phyloP scores from a whole-genome alignment of 2,329 filamentous ascomycete species.

The Talaromyces islandicus region DNA sequence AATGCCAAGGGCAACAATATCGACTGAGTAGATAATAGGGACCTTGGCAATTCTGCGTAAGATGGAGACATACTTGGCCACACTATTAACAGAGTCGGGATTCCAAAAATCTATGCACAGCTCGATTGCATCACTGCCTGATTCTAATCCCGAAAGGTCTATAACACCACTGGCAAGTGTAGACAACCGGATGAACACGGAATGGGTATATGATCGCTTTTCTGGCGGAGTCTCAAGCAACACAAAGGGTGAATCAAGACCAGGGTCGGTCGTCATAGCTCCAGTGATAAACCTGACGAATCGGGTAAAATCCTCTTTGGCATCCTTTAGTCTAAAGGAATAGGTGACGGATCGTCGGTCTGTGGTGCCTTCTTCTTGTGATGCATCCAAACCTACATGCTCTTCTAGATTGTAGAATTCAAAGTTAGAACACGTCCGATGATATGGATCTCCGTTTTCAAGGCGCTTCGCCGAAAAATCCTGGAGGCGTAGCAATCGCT shows the following conservation, averaged over 20 bases:
- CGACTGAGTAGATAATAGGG: slow-evolving; percentile 54
- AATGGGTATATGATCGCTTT: slow-evolving; percentile 44
- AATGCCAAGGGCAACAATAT: slow-evolving; percentile 23
- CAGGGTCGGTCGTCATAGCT: slow-evolving; percentile 46
- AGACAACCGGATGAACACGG: slow-evolving; percentile 33
- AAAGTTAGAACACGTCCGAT: slow-evolving; percentile 43
- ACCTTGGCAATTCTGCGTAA: slow-evolving; percentile 52
- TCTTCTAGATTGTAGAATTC: slow-evolving; percentile 46
- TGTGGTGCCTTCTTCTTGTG: slow-evolving; percentile 28
- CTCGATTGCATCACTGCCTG: slow-evolving; percentile 55
- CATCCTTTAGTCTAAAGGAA: slow-evolving; percentile 46
- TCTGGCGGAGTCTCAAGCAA: slow-evolving; percentile 55
- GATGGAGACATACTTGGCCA: slow-evolving; percentile 52
- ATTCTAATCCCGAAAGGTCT: slow-evolving; percentile 50
- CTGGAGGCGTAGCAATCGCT: slow-evolving; percentile 37
- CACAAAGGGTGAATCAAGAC: slow-evolving; percentile 56
- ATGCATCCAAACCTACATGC: slow-evolving; percentile 22
- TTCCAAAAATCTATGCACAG: slow-evolving; percentile 56
- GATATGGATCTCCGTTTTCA: slow-evolving; percentile 39
- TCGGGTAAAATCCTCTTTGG: slow-evolving; percentile 55
- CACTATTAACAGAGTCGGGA: slow-evolving; percentile 41
- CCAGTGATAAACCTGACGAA: slow-evolving; percentile 56
- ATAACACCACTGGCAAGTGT: slow-evolving; percentile 26
- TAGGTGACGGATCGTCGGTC: slow-evolving; percentile 42
- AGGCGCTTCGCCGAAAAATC: slow-evolving; percentile 39